Percentiles rank a stretch among this genome's conserved stretches.
phyloP scores from a whole-genome alignment of 345 rosid species.

The Arabidopsis arenosa region DNA sequence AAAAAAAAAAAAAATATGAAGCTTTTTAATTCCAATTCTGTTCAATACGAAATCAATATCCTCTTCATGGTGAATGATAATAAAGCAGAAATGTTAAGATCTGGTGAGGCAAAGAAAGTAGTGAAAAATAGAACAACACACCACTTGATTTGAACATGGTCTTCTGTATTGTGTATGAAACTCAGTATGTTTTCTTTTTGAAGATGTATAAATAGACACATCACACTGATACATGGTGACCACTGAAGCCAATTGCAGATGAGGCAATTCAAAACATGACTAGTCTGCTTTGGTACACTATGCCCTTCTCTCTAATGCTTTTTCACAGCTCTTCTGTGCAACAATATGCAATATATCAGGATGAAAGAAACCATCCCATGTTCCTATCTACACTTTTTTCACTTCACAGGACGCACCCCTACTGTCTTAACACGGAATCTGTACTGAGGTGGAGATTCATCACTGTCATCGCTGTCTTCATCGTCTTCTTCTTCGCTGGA shows the following conservation, averaged over 20 bases:
- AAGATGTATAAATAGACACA: conserved; percentile 22
- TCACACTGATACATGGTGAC: conserved; percentile 4
- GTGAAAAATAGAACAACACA: background rate
- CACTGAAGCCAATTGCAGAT: conserved; percentile 25
- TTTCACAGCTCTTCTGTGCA: conserved; percentile 20
- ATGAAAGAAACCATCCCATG: conserved; percentile 29
- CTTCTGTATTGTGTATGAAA: background rate
- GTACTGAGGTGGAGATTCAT: conserved; percentile 71
- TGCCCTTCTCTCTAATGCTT: background rate
- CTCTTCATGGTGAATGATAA: background rate
- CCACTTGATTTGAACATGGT: conserved; percentile 6
- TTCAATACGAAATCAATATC: background rate
- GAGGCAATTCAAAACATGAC: conserved; percentile 19
- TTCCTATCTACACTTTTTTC: conserved; percentile 37
- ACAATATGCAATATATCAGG: conserved; percentile 28
- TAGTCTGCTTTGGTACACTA: conserved; percentile 10
- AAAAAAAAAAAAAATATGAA: too few relatives aligned
- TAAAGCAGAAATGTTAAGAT: background rate
- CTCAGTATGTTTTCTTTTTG: background rate
- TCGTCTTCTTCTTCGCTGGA: conserved; percentile 88
- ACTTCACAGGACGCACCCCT: conserved; percentile 80
- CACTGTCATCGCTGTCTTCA: conserved; percentile 64
- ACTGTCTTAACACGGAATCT: conserved; percentile 84
- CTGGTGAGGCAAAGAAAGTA: background rate
- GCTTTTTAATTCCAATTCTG: background rate